Conservation (phyloP, 495 filamentous ascomycete species). For the Neurospora sp. region DNA sequence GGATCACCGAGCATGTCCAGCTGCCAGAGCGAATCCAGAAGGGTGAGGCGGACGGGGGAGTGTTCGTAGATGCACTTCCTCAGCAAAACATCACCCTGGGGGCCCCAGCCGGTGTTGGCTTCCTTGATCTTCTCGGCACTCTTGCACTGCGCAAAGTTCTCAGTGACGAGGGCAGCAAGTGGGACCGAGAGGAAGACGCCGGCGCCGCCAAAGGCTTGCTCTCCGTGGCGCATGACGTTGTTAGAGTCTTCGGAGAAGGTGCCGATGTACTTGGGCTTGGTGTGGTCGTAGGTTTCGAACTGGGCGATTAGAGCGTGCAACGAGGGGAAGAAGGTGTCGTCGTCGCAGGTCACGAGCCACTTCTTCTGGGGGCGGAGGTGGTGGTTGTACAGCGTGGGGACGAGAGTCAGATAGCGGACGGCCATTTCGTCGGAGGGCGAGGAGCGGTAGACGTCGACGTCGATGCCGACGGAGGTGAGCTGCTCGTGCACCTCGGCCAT, state of each 20-base stretch:
- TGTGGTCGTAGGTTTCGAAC: constrained; percentile 41
- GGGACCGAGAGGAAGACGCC: constrained; percentile 62
- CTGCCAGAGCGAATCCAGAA: constrained; percentile 55
- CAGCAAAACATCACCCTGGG: constrained; percentile 55
- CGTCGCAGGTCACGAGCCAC: constrained; percentile 62
- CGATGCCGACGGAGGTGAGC: constrained; percentile 44
- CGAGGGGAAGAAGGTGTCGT: constrained; percentile 68
- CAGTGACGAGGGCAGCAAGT: constrained; percentile 48
- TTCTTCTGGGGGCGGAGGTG: constrained; percentile 42
- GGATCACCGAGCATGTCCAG: constrained; percentile 57
- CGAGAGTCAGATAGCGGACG: constrained; percentile 43
- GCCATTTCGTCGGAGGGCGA: constrained; percentile 53
- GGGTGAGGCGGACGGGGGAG: constrained; percentile 48
- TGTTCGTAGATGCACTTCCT: constrained; percentile 59
- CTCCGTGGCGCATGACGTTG: constrained; percentile 57
- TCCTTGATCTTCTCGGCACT: constrained; percentile 40
- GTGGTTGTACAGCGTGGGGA: constrained; percentile 42
- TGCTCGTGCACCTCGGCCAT: constrained; percentile 29
- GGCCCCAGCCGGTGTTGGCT: constrained; percentile 43
- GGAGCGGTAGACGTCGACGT: constrained; percentile 53
- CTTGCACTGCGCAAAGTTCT: constrained; percentile 46
- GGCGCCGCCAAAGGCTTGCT: constrained; percentile 63
- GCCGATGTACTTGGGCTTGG: constrained; percentile 53
- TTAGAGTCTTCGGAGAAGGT: constrained; percentile 60
- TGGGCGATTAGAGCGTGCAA: constrained; percentile 47